Evolutionary conservation across 805 yeast genomes (phyloP).

Genomic region (Wickerhamiella sorbophila): DNA sequence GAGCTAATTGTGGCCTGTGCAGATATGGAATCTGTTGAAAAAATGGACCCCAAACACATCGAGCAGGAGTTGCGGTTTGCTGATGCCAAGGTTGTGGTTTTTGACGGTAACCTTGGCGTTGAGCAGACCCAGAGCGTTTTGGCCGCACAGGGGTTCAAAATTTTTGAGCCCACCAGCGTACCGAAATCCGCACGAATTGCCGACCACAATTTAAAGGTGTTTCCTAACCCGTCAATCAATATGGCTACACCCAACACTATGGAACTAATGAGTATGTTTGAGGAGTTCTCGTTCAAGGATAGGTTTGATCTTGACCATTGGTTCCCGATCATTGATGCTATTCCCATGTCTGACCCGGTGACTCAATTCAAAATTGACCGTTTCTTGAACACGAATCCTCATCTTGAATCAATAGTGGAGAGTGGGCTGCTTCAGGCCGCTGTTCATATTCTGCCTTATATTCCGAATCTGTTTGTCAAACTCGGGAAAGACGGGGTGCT

Average conservation of each 20-base stretch:
- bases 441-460: slow-evolving; percentile 57
- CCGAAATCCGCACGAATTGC: slow-evolving; percentile 44
- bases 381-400: slow-evolving; percentile 15
- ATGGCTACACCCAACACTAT: slow-evolving; percentile 54
- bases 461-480: slow-evolving; percentile 52
- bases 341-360: slow-evolving; percentile 30
- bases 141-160: slow-evolving; percentile 18
- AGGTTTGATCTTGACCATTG: slow-evolving; percentile 45
- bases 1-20: slow-evolving; percentile 63
- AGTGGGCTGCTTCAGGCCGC: slow-evolving; percentile 44
- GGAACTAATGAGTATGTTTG: slow-evolving; percentile 45
- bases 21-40: slow-evolving; percentile 63
- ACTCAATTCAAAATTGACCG: slow-evolving; percentile 19
- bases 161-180: slow-evolving; percentile 68
- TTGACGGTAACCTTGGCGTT: slow-evolving; percentile 55
- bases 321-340: slow-evolving; percentile 58
- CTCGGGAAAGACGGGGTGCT: slow-evolving; percentile 54
- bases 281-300: slow-evolving; percentile 32
- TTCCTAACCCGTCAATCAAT: slow-evolving; percentile 33
- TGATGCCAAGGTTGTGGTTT: slow-evolving; percentile 37
- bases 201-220: slow-evolving; percentile 27
- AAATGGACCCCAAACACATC: slow-evolving; percentile 32
- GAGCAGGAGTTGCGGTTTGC: slow-evolving; percentile 27
- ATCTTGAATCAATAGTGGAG: slow-evolving; percentile 21
- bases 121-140: slow-evolving; percentile 29